phyloP scores from a whole-genome alignment of 2,329 filamentous ascomycete genomes.

The Aspergillus candidus region DNA sequence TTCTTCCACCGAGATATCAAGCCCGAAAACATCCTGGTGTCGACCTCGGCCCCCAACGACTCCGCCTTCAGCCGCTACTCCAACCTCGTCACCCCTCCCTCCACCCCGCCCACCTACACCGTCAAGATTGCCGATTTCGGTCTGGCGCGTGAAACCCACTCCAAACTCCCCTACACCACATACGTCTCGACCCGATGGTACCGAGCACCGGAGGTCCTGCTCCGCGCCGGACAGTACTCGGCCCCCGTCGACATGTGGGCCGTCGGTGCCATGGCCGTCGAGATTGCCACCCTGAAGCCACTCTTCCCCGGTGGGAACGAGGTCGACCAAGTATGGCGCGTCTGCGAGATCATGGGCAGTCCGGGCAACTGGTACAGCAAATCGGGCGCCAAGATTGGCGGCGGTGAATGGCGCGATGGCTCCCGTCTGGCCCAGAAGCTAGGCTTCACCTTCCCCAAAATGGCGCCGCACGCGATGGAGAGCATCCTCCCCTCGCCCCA shows the following conservation, averaged over 20 bases:
- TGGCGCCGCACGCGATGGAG: constrained; percentile 96
- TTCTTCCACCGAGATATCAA: constrained; percentile 99
- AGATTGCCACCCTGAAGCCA: constrained; percentile 92
- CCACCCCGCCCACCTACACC: constrained; percentile 86
- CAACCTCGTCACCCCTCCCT: constrained; percentile 84
- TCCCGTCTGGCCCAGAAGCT: constrained; percentile 89
- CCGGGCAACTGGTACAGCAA: constrained; percentile 98
- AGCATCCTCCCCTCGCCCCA: constrained; percentile 84
- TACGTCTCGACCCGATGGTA: constrained; percentile 99
- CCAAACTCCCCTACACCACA: constrained; percentile 91
- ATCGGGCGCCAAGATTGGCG: constrained; percentile 75
- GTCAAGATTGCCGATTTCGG: constrained; percentile 99
- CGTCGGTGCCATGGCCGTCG: constrained; percentile 95
- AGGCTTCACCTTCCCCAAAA: constrained; percentile 97
- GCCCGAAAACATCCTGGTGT: constrained; percentile 96
- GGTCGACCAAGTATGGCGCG: constrained; percentile 97
- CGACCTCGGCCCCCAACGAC: constrained; percentile 78
- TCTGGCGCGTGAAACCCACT: constrained; percentile 93
- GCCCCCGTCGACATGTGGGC: constrained; percentile 98
- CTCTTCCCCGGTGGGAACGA: constrained; percentile 97
- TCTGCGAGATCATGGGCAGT: constrained; percentile 99
- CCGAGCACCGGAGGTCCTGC: constrained; percentile 82
- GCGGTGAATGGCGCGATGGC: constrained; percentile 96
- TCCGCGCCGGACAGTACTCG: constrained; percentile 93
- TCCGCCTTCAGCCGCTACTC: constrained; percentile 92